Conservation (phyloP, 805 yeast species). For the Spathaspora girioi region DNA sequence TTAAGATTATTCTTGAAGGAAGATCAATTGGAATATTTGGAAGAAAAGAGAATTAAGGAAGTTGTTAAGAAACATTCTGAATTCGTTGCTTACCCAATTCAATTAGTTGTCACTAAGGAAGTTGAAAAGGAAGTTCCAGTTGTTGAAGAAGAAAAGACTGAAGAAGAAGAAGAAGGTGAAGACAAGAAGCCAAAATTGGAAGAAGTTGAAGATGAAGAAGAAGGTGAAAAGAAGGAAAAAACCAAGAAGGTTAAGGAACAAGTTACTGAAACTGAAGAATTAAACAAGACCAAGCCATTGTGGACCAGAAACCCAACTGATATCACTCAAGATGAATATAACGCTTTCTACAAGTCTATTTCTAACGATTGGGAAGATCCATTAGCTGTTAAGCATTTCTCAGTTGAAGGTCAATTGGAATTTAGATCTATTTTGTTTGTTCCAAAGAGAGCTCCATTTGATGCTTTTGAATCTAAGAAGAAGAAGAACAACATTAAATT, state of each 20-base stretch:
- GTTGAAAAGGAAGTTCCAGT: slow-evolving; percentile 96
- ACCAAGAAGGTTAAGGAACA: slow-evolving; percentile 87
- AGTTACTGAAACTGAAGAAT: slow-evolving; percentile 95
- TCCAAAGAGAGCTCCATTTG: slow-evolving; percentile 99
- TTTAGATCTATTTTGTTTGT: slow-evolving; percentile 96
- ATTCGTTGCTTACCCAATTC: slow-evolving; percentile 98
- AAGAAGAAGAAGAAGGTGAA: slow-evolving; percentile 23
- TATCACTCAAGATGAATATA: slow-evolving; percentile 96
- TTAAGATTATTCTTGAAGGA: slow-evolving; percentile 96
- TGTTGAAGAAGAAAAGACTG: slow-evolving; percentile 55
- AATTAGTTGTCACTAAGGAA: slow-evolving; percentile 96
- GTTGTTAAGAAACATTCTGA: slow-evolving; percentile 99
- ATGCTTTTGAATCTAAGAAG: slow-evolving; percentile 96
- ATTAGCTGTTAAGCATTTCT: slow-evolving; percentile 98
- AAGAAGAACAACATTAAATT: slow-evolving; percentile 98
- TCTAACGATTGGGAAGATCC: slow-evolving; percentile 99
- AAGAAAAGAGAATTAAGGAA: slow-evolving; percentile 99
- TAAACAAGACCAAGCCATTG: slow-evolving; percentile 97
- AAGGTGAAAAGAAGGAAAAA: slow-evolving; percentile 64
- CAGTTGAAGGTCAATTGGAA: slow-evolving; percentile 99
- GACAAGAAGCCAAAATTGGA: slow-evolving; percentile 72
- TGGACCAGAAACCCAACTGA: slow-evolving; percentile 99
- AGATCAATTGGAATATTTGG: slow-evolving; percentile 97
- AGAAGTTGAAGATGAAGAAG: slow-evolving; percentile 76
- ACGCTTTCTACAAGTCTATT: slow-evolving; percentile 98